Base-by-base conservation (phyloP, 768 basidiomycete genomes). In the Trametopsis cervina region DNA sequence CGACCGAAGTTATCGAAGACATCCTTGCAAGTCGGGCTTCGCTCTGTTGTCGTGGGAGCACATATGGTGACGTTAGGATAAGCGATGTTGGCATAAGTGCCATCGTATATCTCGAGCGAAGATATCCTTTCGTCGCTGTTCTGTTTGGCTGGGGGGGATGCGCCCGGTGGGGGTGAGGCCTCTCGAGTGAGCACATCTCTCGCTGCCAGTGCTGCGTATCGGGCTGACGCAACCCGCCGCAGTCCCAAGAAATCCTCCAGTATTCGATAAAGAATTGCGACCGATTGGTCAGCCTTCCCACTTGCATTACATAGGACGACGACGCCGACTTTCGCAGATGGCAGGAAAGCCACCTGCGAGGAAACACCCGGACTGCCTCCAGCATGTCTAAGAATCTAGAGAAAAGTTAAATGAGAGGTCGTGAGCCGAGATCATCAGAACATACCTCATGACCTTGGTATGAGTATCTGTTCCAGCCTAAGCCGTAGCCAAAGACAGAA, bases 401-500 rank as follows among this genome's bases (percentile, higher is more conserved):
- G 17, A 25, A 15, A 23, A 29, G n/a, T 4, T 6, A 44, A 33
- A 33, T 43, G 20, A 22, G n/a, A n/a, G n/a, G n/a, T n/a, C n/a
- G n/a, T 27, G 17, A 5, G 20, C 5, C 11, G 20, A 26, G 5
- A 18, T 7, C 10, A 9, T 7, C 7, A 41, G 21, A 20, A 40
- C 60, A 37, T 50, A 74, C 72, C 22, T 73, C 67, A 44, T 73
- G 69, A 0, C 69, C 74, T 1, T 57, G 60, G 44, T 69, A 71
- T 1, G 73, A 66, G 5, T 15, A 40, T 5, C 69, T 61, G 35
- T n/a, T 26, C 73, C 73, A 75, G 3, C 75, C 74, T 56, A 71
- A 53, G 2, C 69, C 71, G 52, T 75, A 76, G 4, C 62, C 68
- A 1, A 35, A 12, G 29, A 70, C 53, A 0, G 72, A 69, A 0